These are phyloP conservation scores for Suhomyces sp. DNA, from an alignment of 805 yeast species.

Conservation along the genomic window DNA sequence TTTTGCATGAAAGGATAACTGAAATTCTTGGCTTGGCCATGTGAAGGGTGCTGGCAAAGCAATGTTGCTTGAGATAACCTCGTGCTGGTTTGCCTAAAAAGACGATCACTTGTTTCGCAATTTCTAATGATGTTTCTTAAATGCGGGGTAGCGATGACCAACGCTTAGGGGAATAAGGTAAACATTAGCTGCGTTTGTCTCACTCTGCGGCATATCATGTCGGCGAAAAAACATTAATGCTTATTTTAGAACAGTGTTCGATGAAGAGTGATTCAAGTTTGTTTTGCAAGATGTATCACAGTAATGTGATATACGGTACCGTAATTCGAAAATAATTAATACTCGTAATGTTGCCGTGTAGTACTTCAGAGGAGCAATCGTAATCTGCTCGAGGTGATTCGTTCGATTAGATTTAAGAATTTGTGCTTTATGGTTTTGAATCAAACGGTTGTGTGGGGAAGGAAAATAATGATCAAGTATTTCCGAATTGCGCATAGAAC, in stretches of 20 bases:
- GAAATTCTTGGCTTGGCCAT: not conserved
- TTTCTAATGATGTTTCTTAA: not conserved
- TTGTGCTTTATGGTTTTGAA: not conserved
- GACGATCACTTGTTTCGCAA: not conserved
- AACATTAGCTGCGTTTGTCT: not conserved
- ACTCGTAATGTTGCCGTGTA: not conserved
- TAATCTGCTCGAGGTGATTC: not conserved
- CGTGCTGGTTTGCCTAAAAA: not conserved
- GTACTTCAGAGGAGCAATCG: not conserved
- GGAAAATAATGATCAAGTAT: not conserved
- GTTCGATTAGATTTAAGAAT: not conserved
- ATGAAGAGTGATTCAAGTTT: not conserved
- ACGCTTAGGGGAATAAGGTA: not conserved
- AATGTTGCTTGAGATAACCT: not conserved
- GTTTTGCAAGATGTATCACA: not conserved
- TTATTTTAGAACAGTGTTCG: not conserved
- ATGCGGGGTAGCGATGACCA: slow-evolving; percentile 2
- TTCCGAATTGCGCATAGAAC: not conserved
- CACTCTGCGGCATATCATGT: not conserved
- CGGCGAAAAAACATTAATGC: not conserved
- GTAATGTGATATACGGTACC: not conserved
- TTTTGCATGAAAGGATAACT: not conserved
- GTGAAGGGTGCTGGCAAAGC: not conserved
- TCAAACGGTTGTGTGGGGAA: not conserved
- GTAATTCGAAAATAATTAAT: not conserved